These are phyloP conservation scores for Apiotrichum montevideense DNA, from an alignment of 1,284 basidiomycete genomes.

Conservation along the genomic window DNA sequence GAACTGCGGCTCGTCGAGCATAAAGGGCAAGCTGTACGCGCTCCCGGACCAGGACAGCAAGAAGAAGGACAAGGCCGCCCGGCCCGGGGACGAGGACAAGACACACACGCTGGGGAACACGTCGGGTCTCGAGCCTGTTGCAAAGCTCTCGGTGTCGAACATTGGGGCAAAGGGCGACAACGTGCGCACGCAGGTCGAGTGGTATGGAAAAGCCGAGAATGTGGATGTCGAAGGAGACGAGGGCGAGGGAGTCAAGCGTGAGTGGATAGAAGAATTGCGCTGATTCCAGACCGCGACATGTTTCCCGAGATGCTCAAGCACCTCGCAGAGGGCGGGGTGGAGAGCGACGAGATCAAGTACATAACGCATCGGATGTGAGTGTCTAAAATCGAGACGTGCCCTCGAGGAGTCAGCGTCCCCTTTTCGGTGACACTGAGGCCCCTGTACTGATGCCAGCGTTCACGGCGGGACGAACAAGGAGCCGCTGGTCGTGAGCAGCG, in stretches of 20 bases:
- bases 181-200: conserved; percentile 35
- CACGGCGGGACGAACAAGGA: conserved; percentile 70
- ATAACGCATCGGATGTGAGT: conserved; percentile 46
- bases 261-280: conserved; percentile 9
- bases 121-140: conserved; percentile 20
- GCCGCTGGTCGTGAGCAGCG: conserved; percentile 59
- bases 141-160: conserved; percentile 35
- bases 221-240: conserved; percentile 35
- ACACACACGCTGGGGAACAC: too few species aligned
- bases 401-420: too few species aligned
- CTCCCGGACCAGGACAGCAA: conserved; percentile 13
- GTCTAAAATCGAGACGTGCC: too few species aligned
- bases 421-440: too few species aligned
- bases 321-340: conserved; percentile 26
- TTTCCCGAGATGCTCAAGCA: conserved; percentile 39
- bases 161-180: conserved; percentile 44
- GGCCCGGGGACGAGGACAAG: too few species aligned
- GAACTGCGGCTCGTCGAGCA: conserved; percentile 49
- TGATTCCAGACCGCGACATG: conserved; percentile 33
- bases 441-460: conserved; percentile 52
- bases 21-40: conserved; percentile 47
- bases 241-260: conserved; percentile 41
- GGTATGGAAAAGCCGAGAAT: conserved; percentile 25
- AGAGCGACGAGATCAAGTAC: conserved; percentile 42
- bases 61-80: too few species aligned